Base-by-base conservation (phyloP, 306 rosid genomes). In the Arachis stenosperma region DNA sequence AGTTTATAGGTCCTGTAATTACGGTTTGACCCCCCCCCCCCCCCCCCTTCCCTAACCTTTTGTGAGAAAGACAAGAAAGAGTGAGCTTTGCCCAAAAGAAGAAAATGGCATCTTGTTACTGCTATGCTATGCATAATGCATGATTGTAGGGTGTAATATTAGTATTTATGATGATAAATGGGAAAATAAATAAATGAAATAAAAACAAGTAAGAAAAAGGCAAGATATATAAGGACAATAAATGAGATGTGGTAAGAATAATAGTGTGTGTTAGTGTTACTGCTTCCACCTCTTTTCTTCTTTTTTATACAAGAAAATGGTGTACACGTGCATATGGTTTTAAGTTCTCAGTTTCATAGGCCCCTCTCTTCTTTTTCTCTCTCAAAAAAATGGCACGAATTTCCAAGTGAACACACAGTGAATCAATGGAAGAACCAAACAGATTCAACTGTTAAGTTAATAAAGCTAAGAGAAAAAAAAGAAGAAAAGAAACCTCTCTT, bases 261-360 rank as follows among this genome's bases (percentile, higher is more conserved):
- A 33, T 33, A 33, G 37, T 33, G 37, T 33, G 37, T 33, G 37
- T 33, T 33, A 22, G 27, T 22, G 27, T 22, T 22, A 22, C 27
- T 22, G 27, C 27, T 22, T 22, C 27, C 27, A 22, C 27, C 27
- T 22, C 27, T 22, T 22, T 22, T 22, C 27, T 22, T 22, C 27
- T 22, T 22, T 22, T 22, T 22, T 22, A 22, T 22, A 22, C 27
- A 22, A 22, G 27, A 22, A 22, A 22, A 22, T 22, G 83, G 86
- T 80, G 75, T 86, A 77, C 92, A 88, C 89, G 93, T 86, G 88
- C 91, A 86, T 41, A 54, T 61, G 75, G 30, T 73, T 40, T 52
- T 6, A 59, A 54, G 73, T 65, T 36, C 36, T 58, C 15, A 12
- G 22, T 27, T 69, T 42, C 56, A 41, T 15, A 52, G 42, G 9